Evolutionary conservation across 2,329 filamentous ascomycete genomes (phyloP).

Genomic region (Phyllosticta citrichinensis): DNA sequence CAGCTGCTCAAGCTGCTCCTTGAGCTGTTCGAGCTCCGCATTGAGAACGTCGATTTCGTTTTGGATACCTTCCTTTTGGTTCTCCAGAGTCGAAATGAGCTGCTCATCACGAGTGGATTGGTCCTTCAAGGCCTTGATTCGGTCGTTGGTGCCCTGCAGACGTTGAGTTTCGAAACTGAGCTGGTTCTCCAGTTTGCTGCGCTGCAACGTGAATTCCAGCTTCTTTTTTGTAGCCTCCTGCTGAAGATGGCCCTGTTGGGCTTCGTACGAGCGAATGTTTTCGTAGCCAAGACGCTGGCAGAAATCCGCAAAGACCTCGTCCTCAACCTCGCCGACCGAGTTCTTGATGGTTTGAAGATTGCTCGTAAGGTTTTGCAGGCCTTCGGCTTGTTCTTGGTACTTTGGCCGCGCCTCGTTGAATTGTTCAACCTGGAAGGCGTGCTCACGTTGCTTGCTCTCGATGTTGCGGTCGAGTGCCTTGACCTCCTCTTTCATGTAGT

Average conservation of each 20-base stretch:
- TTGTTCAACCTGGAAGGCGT: slow-evolving; percentile 62
- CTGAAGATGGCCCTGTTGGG: slow-evolving; percentile 83
- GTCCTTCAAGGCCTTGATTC: slow-evolving; percentile 59
- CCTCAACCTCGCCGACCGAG: slow-evolving; percentile 72
- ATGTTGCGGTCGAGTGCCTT: slow-evolving; percentile 73
- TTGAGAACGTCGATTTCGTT: slow-evolving; percentile 61
- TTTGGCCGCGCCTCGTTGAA: slow-evolving; percentile 69
- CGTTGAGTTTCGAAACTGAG: slow-evolving; percentile 59
- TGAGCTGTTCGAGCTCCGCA: slow-evolving; percentile 66
- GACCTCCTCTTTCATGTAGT: slow-evolving; percentile 64
- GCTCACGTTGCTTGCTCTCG: slow-evolving; percentile 71
- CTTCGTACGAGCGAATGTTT: slow-evolving; percentile 87
- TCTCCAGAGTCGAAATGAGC: slow-evolving; percentile 58
- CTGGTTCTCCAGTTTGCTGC: slow-evolving; percentile 50
- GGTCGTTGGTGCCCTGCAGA: slow-evolving; percentile 57
- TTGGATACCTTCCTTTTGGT: slow-evolving; percentile 65
- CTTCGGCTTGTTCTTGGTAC: slow-evolving; percentile 59
- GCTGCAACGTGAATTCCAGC: slow-evolving; percentile 75
- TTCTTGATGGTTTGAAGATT: slow-evolving; percentile 47
- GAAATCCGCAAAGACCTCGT: slow-evolving; percentile 77
- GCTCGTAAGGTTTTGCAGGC: slow-evolving; percentile 52
- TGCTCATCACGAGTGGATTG: slow-evolving; percentile 56
- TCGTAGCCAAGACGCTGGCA: slow-evolving; percentile 78
- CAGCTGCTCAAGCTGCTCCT: slow-evolving; percentile 59
- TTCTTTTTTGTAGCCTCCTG: slow-evolving; percentile 83